phyloP scores from a whole-genome alignment of 2,329 filamentous ascomycete species.

The Penicillium digitatum region DNA sequence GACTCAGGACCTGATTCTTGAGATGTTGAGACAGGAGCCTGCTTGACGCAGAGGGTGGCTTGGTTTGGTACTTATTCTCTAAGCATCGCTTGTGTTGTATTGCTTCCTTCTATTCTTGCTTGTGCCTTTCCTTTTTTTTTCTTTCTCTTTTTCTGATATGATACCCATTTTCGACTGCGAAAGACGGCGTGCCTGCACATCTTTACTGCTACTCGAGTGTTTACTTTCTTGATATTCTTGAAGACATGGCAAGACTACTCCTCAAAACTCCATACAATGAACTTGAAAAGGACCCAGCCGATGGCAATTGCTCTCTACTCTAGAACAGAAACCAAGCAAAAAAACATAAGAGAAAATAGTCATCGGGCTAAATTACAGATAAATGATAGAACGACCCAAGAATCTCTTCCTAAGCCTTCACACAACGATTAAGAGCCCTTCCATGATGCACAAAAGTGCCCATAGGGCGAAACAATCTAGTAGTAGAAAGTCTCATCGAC shows the following conservation, averaged over 20 bases:
- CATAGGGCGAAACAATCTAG: constrained; percentile 34
- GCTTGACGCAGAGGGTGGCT: constrained; percentile 13
- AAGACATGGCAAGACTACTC: background rate
- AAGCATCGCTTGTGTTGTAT: background rate
- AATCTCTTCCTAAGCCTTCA: constrained; percentile 11
- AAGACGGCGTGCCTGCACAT: background rate
- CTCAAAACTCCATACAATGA: background rate
- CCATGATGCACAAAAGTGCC: constrained; percentile 10
- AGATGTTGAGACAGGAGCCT: constrained; percentile 39
- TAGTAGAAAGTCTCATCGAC: constrained; percentile 91
- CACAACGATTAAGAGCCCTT: constrained; percentile 15
- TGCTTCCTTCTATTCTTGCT: background rate
- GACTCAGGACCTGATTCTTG: constrained; percentile 42
- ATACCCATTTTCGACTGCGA: constrained; percentile 18
- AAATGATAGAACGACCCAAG: constrained; percentile 27
- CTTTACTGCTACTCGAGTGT: background rate
- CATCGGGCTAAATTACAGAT: constrained; percentile 41
- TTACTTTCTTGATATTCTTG: background rate
- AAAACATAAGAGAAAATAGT: constrained; percentile 29
- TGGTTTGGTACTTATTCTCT: background rate
- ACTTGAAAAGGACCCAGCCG: constrained; percentile 5
- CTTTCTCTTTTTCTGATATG: constrained; percentile 8
- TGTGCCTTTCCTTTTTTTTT: background rate
- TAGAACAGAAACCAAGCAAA: constrained; percentile 24
- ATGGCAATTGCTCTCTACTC: constrained; percentile 27